Evolutionary conservation across 2,329 filamentous ascomycete species (phyloP), one percentile per base, ranked within the genome.

Genomic region (Arthrobotrys megalospora): DNA sequence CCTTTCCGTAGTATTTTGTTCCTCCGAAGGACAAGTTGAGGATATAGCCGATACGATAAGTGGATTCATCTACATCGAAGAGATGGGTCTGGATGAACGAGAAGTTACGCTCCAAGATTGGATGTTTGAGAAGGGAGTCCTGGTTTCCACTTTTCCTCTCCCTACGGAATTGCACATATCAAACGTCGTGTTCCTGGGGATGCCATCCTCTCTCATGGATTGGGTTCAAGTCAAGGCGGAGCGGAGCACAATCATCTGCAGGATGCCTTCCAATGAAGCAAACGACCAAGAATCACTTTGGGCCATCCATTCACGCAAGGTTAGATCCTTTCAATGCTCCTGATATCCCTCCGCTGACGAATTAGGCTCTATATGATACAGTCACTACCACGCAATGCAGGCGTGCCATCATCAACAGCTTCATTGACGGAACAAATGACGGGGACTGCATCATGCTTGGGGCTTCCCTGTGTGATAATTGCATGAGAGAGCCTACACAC

Each of bases 371-470:
- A 1, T 8, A 32, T 3, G 43, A 65, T 19, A 3, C 47, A 6
- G 21, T 65, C 11, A 48, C 21, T 1, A 65, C 62, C 12, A 48
- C 19, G 21, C 24, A 36, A 7, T 65, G 62, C n/a, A 43, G 62
- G 38, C 4, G 62, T 4, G 12, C 11, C 5, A 16, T 50, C n/a
- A 16, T 65, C 3, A 48, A 24, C 24, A 5, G 16, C 11, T 48
- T 48, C 10, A 50, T 48, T 1, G 62, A 65, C 24, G 62, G 62
- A 2, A 58, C 6, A 36, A 16, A 38, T 5, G 24, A 11, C 6
- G 21, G 45, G 6, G 62, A 65, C 28, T 65, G 62, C 34, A 50
- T 48, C 3, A 65, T 34, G 24, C 11, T 65, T 19, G 21, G 41
- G 1, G 62, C 19, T n/a, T 14, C 4, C 2, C 28, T 19, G 2